phyloP scores from a whole-genome alignment of 2,329 filamentous ascomycete genomes.

The Fusarium transvaalense region DNA sequence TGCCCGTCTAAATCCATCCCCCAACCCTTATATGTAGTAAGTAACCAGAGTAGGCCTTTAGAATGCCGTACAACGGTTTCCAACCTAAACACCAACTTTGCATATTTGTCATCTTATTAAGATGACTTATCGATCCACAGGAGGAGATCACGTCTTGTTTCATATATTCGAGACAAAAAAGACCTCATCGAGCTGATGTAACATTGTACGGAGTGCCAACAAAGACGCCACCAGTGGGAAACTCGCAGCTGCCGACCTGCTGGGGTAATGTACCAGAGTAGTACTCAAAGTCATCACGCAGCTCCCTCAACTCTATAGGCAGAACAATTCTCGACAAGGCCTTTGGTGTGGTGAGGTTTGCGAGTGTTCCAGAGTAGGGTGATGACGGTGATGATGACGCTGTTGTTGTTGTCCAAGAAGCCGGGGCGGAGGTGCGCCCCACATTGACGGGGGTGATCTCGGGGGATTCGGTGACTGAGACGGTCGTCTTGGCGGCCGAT shows the following conservation, averaged over 20 bases:
- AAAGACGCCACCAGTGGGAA: conserved; percentile 37
- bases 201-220: conserved; percentile 24
- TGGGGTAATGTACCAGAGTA: conserved; percentile 50
- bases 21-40: conserved; percentile 3
- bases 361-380: conserved; percentile 50
- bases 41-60: conserved; percentile 10
- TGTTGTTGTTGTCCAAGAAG: conserved; percentile 35
- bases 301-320: conserved; percentile 49
- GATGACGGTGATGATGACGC: conserved; percentile 35
- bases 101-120: conserved; percentile 23
- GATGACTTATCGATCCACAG: conserved; percentile 7
- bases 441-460: conserved; percentile 39
- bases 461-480: conserved; percentile 28
- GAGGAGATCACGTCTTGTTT: background rate
- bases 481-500: conserved; percentile 32
- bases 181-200: conserved; percentile 29
- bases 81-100: conserved; percentile 40
- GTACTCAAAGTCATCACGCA: conserved; percentile 51
- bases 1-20: conserved; percentile 35
- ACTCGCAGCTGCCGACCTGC: conserved; percentile 49
- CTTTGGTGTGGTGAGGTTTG: conserved; percentile 51
- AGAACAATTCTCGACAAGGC: conserved; percentile 51
- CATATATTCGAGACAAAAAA: background rate
- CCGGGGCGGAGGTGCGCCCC: conserved; percentile 34
- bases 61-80: conserved; percentile 11